Conservation (phyloP, 2,329 filamentous ascomycete genomes). For the Pestalotiopsis fici region DNA sequence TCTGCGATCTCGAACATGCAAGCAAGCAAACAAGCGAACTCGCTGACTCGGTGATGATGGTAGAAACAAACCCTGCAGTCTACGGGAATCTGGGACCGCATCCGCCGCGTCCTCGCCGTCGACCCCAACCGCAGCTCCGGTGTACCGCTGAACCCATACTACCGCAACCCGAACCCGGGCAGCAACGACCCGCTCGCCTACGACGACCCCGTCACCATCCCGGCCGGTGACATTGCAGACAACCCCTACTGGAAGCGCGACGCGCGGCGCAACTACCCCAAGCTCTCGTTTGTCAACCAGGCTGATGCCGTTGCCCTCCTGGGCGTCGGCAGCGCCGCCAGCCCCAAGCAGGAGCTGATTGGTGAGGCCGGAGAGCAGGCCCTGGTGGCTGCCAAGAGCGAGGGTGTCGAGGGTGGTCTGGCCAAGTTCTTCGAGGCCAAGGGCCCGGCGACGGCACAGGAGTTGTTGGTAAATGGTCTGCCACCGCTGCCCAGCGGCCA, state of each 20-base stretch:
- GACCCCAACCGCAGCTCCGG: slow-evolving; percentile 89
- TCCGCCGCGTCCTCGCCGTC: slow-evolving; percentile 78
- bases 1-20: background rate
- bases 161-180: slow-evolving; percentile 82
- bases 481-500: slow-evolving; percentile 84
- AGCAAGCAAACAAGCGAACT: background rate
- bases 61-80: slow-evolving; percentile 98
- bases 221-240: slow-evolving; percentile 85
- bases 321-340: slow-evolving; percentile 77
- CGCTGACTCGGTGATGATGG: background rate
- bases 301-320: slow-evolving; percentile 83
- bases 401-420: slow-evolving; percentile 72
- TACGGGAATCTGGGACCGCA: slow-evolving; percentile 79
- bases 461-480: slow-evolving; percentile 76
- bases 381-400: slow-evolving; percentile 74
- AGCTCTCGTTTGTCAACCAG: slow-evolving; percentile 78
- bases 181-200: slow-evolving; percentile 69
- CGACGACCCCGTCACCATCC: slow-evolving; percentile 80
- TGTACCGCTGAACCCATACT: slow-evolving; percentile 89
- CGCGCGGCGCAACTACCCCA: slow-evolving; percentile 77
- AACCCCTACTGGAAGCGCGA: slow-evolving; percentile 98
- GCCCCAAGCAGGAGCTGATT: slow-evolving; percentile 81
- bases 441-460: slow-evolving; percentile 42
- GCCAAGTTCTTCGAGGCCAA: slow-evolving; percentile 73
- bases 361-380: slow-evolving; percentile 69